Evolutionary conservation across 2,329 filamentous ascomycete genomes (phyloP), one percentile per base, ranked within the genome.

Genomic region (Beauveria australis): DNA sequence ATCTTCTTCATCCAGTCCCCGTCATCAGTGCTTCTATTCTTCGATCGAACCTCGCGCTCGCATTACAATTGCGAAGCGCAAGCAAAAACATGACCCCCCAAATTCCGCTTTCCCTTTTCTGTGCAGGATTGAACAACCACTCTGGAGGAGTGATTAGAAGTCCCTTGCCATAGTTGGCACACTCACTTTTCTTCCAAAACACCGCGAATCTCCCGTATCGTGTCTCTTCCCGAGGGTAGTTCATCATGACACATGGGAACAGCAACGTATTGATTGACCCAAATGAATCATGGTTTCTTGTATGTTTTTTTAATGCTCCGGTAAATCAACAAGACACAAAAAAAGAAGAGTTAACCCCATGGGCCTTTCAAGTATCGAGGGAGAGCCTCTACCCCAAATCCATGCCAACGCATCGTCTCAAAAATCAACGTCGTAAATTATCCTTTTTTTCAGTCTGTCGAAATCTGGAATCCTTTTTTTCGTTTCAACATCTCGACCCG

Each of bases 381-480:
- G 24, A 48, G 44, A 57, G 43, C 54, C 44, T 18, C 28, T n/a
- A n/a, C 55, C 33, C 55, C 33, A 44, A 18, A 28, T 59, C 54
- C 16, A 58, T 49, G 30, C 54, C 18, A 41, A 58, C 47, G 47
- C 30, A 51, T 49, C 37, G 24, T 59, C 37, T 43, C 47, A 52
- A 59, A 28, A 30, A 44, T 30, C 9, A 56, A 37, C 10, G 56
- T 59, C 56, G 47, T 59, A 37, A 51, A 51, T 51, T 28, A 26
- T 63, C 52, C 63, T 64, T 61, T 65, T 66, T 64, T 67, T 63
- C 52, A 58, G 63, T n/a, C 51, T 14, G 30, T 58, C 54, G 40
- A 14, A 22, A 19, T 48, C n/a, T 33, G n/a, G 33, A 37, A 12
- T 5, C 16, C 12, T 33, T 26, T 43, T 22, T 51, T 28, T 44